These are phyloP conservation scores for Termitomyces sp. DNA, from an alignment of 768 basidiomycete species.

Conservation along the genomic window DNA sequence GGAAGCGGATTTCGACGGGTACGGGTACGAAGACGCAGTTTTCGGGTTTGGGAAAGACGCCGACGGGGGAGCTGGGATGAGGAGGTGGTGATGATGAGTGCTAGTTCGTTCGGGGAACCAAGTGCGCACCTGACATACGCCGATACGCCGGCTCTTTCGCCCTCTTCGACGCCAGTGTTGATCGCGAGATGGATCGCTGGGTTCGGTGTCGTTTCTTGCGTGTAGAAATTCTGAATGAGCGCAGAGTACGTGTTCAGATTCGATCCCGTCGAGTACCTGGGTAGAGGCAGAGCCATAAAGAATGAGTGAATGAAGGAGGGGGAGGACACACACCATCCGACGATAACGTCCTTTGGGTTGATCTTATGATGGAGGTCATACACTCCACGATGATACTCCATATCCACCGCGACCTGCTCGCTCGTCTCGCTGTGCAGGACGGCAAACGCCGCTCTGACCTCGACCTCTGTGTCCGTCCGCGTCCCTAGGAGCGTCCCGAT, in stretches of 20 bases:
- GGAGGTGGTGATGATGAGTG: too few relatives aligned
- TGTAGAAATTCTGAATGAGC: slow-evolving; percentile 96
- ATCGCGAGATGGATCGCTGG: slow-evolving; percentile 89
- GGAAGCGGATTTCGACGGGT: slow-evolving; percentile 79
- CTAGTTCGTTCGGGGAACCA: too few relatives aligned
- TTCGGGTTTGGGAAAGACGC: slow-evolving; percentile 85
- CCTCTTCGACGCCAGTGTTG: slow-evolving; percentile 73
- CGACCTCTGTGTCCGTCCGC: slow-evolving; percentile 62
- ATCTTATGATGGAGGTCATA: slow-evolving; percentile 85
- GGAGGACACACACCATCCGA: slow-evolving; percentile 72
- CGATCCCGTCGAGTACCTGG: slow-evolving; percentile 90
- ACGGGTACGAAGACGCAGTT: slow-evolving; percentile 94
- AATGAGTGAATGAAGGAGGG: too few relatives aligned
- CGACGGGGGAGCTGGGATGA: slow-evolving; percentile 69
- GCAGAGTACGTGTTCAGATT: slow-evolving; percentile 92
- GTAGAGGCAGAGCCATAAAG: too few relatives aligned
- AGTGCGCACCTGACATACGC: slow-evolving; percentile 72
- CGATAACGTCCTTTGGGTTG: slow-evolving; percentile 82
- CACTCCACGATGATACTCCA: slow-evolving; percentile 94
- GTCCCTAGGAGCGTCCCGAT: slow-evolving; percentile 93
- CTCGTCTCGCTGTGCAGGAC: slow-evolving; percentile 89
- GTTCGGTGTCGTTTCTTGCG: slow-evolving; percentile 83
- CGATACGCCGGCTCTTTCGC: slow-evolving; percentile 65
- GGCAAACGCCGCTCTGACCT: slow-evolving; percentile 82
- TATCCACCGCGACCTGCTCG: slow-evolving; percentile 93